A percentile compares a stretch with the other conserved stretches of the same genome.
Conservation (phyloP, 73 alveolate species). For the Effrenium voratum region DNA sequence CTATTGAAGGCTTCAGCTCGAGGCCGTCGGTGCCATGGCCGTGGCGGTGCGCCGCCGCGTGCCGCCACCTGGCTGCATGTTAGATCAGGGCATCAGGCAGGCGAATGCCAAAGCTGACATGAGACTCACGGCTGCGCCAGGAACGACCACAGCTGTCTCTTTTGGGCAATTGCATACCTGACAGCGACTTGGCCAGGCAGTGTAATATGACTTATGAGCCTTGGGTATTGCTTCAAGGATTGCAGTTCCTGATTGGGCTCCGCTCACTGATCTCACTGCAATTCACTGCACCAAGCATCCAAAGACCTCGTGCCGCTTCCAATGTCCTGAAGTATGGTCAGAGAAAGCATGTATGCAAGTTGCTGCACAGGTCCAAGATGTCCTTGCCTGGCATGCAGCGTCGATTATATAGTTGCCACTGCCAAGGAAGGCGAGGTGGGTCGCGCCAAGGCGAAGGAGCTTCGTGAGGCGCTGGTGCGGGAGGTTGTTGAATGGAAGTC, state of each 20-base stretch:
- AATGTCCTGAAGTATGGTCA: too few species aligned
- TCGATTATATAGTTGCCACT: not conserved
- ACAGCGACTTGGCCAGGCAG: constrained; percentile 19
- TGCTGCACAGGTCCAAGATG: not conserved
- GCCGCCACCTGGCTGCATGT: not conserved
- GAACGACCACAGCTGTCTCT: constrained; percentile 87
- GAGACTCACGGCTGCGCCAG: not conserved
- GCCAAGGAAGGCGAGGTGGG: constrained; percentile 45
- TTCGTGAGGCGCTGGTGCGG: constrained; percentile 21
- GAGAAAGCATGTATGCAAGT: too few species aligned
- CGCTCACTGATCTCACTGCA: too few species aligned
- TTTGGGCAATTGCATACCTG: constrained; percentile 89
- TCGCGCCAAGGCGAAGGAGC: constrained; percentile 34
- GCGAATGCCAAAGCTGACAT: not conserved
- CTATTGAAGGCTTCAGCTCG: too few species aligned
- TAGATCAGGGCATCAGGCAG: not conserved
- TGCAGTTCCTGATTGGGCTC: too few species aligned
- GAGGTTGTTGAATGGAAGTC: too few species aligned
- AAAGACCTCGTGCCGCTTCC: too few species aligned
- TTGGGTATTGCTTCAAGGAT: too few species aligned
- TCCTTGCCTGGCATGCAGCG: too few species aligned
- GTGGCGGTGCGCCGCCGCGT: constrained; percentile 45
- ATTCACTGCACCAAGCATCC: too few species aligned
- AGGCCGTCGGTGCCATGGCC: constrained; percentile 38
- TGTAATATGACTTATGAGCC: too few species aligned